These are phyloP conservation scores for Sporothrix euskadiensis DNA, from an alignment of 2,329 filamentous ascomycete species.

Conservation along the genomic window DNA sequence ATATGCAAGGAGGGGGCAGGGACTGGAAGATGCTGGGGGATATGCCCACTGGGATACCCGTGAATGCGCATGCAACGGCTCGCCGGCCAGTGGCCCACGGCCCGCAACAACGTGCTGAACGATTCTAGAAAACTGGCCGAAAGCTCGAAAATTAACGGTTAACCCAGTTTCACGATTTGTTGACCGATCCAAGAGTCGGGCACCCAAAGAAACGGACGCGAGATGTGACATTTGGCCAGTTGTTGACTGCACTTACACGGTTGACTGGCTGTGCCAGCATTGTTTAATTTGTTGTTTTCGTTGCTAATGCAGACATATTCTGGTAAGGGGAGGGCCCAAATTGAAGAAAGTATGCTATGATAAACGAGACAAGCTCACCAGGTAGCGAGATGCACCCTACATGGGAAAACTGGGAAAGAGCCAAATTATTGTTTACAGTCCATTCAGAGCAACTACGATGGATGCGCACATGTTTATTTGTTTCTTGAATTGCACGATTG, in stretches of 20 bases:
- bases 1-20: neutral
- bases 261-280: neutral
- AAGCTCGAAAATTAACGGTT: neutral
- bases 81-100: neutral
- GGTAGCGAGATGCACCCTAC: neutral
- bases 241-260: neutral
- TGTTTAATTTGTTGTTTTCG: neutral
- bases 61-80: neutral
- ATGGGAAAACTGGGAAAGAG: neutral
- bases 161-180: conserved; percentile 19
- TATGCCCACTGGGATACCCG: conserved; percentile 7
- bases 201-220: neutral
- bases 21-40: conserved; percentile 4
- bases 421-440: neutral
- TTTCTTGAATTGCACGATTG: neutral
- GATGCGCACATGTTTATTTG: neutral
- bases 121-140: conserved; percentile 1
- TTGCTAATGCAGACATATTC: neutral
- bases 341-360: neutral
- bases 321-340: neutral
- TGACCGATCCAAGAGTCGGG: neutral
- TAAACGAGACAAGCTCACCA: neutral
- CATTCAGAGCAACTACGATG: neutral
- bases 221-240: neutral
- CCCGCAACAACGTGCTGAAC: neutral